phyloP scores from a whole-genome alignment of 108 stramenopile species.

The Pseudonitzschia pungens region DNA sequence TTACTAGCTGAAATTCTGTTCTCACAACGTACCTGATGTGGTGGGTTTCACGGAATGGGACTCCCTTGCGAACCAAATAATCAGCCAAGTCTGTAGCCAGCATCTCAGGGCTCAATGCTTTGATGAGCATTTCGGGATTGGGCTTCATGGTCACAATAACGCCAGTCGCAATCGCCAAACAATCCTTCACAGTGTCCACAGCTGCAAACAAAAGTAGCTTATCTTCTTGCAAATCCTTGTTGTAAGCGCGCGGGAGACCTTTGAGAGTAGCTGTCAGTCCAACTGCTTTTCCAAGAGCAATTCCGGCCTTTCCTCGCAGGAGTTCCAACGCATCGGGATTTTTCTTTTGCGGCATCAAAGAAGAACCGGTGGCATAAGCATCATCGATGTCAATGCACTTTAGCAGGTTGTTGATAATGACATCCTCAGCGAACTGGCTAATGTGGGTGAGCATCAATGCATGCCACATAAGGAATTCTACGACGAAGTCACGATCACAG shows the following conservation, averaged over 20 bases:
- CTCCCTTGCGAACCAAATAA: constrained; percentile 97
- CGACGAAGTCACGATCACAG: constrained; percentile 98
- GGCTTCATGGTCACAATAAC: constrained; percentile 95
- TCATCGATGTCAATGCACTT: constrained; percentile 92
- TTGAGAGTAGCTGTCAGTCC: constrained; percentile 94
- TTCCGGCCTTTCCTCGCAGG: constrained; percentile 96
- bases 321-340: constrained; percentile 99
- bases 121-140: constrained; percentile 82
- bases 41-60: constrained; percentile 99
- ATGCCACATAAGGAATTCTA: constrained; percentile 98
- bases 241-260: constrained; percentile 98
- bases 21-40: constrained; percentile 81
- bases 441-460: constrained; percentile 89
- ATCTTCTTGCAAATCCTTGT: constrained; percentile 99
- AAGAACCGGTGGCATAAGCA: constrained; percentile 97
- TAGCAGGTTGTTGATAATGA: constrained; percentile 95
- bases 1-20: neutral
- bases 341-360: constrained; percentile 99
- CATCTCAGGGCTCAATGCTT: constrained; percentile 96
- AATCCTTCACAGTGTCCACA: constrained; percentile 93
- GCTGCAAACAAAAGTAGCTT: constrained; percentile 97
- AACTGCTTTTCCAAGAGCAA: constrained; percentile 88
- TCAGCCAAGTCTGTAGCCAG: constrained; percentile 99
- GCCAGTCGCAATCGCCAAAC: constrained; percentile 94
- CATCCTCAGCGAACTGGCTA: constrained; percentile 97